phyloP scores from a whole-genome alignment of 345 rosid species.

The Syzygium aqueum region DNA sequence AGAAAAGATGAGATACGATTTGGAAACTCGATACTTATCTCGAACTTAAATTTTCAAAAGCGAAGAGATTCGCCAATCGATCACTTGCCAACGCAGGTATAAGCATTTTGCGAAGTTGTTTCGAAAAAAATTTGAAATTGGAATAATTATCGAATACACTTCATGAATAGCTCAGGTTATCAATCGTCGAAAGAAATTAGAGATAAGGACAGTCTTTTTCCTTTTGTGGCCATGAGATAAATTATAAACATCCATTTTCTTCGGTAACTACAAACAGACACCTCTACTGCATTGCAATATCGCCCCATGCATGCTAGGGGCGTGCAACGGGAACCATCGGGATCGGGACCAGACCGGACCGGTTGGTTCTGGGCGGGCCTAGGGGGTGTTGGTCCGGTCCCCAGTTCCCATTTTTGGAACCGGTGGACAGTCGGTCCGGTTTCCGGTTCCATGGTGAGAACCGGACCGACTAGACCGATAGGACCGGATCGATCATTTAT shows the following conservation, averaged over 20 bases:
- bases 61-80: neutral
- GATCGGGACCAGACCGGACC: no score
- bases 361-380: no score
- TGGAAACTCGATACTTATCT: neutral
- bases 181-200: no score
- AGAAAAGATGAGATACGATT: neutral
- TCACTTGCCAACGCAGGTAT: neutral
- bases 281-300: neutral
- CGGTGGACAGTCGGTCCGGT: no score
- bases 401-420: no score
- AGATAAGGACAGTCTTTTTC: no score
- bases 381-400: no score
- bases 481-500: no score
- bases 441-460: no score
- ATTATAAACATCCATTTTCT: neutral
- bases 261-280: neutral
- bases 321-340: no score
- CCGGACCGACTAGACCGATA: no score
- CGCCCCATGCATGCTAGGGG: neutral
- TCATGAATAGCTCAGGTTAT: neutral
- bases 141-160: neutral
- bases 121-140: neutral
- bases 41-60: neutral
- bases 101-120: neutral
- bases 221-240: neutral